A percentile compares a stretch with the other conserved stretches of the same genome.
phyloP scores from a whole-genome alignment of 108 stramenopile species.

The Skeletonema menzelii region DNA sequence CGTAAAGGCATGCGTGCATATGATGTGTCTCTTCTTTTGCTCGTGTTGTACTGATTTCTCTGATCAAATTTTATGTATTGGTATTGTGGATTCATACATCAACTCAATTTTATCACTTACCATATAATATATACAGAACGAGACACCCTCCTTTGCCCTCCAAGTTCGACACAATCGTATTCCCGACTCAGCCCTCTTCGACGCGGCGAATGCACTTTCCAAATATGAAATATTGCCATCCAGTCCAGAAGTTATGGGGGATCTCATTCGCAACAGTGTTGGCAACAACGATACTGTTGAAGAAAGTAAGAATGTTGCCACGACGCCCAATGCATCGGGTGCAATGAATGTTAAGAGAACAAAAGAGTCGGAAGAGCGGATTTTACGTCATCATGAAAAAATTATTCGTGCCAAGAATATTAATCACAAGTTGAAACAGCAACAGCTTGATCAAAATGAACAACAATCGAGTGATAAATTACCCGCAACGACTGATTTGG shows the following conservation, averaged over 20 bases:
- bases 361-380: constrained; percentile 32
- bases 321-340: not conserved
- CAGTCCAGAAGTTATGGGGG: constrained; percentile 38
- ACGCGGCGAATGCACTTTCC: constrained; percentile 59
- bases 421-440: not conserved
- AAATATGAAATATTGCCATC: constrained; percentile 53
- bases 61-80: not conserved
- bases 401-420: constrained; percentile 49
- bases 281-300: not conserved
- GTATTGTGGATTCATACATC: not conserved
- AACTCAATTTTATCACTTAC: not conserved
- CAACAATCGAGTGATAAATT: constrained; percentile 2
- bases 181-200: constrained; percentile 62
- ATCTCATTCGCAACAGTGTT: not conserved
- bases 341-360: not conserved
- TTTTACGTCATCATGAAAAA: constrained; percentile 68
- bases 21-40: not conserved
- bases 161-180: constrained; percentile 60
- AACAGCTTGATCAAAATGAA: not conserved
- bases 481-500: not conserved
- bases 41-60: not conserved
- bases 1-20: not conserved
- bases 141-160: constrained; percentile 54
- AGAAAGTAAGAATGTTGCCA: not conserved
- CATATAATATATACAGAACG: constrained; percentile 44